Conservation (phyloP, 148 eudicot species). For the Cornus controversa region DNA sequence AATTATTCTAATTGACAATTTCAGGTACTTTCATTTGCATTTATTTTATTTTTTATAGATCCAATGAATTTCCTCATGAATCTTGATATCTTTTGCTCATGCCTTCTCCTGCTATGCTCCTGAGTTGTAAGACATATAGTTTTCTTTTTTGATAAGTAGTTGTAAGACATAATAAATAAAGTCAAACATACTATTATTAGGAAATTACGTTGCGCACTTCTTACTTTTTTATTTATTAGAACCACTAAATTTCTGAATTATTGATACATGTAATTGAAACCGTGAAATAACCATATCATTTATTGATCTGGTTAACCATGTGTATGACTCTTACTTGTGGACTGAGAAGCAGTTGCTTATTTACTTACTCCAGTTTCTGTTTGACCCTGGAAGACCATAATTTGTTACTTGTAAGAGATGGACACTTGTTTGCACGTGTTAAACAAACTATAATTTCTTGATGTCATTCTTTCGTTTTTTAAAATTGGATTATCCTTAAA, state of each 20-base stretch:
- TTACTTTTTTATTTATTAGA: neutral
- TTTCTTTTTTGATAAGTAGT: too few species aligned
- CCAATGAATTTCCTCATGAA: constrained; percentile 3
- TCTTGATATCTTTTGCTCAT: neutral
- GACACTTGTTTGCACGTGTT: neutral
- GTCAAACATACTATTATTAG: neutral
- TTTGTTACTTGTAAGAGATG: neutral
- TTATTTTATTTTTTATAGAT: neutral
- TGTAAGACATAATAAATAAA: neutral
- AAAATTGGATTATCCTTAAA: too few species aligned
- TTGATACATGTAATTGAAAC: neutral
- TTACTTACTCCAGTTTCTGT: neutral
- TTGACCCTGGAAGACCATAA: neutral
- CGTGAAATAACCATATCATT: neutral
- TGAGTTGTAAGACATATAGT: too few species aligned
- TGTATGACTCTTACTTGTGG: neutral
- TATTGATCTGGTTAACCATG: neutral
- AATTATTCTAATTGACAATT: constrained; percentile 73
- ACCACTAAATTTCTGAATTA: neutral
- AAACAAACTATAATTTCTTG: neutral
- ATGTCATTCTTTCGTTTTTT: neutral
- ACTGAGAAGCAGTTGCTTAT: neutral
- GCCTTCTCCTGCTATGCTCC: too few species aligned
- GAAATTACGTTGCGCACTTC: neutral
- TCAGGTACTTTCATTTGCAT: constrained; percentile 61